A percentile compares a stretch with the other conserved stretches of the same genome.
Evolutionary conservation across 2,329 filamentous ascomycete genomes (phyloP).

Genomic region (Alternaria sp.): DNA sequence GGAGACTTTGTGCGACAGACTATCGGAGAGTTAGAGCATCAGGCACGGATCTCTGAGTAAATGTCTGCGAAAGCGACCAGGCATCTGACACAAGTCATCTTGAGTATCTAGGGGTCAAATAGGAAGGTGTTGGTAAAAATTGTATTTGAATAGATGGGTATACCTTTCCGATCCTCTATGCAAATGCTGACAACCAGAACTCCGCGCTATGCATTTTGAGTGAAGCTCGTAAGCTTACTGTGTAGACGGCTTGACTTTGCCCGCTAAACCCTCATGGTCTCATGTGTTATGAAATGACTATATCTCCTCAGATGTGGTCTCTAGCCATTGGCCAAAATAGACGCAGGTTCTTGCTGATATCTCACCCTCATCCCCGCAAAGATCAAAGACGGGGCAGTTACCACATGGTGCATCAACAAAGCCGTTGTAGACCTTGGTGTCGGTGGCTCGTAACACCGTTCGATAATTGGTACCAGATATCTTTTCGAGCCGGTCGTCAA

Average conservation of each 20-base stretch:
- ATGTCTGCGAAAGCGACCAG: background rate
- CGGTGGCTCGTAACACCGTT: constrained; percentile 50
- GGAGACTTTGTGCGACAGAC: background rate
- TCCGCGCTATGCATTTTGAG: constrained; percentile 2
- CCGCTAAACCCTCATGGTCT: background rate
- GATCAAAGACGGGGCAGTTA: constrained; percentile 88
- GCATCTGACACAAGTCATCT: background rate
- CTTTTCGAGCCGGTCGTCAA: constrained; percentile 83
- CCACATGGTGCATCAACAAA: constrained; percentile 92
- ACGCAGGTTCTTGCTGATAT: constrained; percentile 90
- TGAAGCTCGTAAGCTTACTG: background rate
- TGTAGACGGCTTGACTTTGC: background rate
- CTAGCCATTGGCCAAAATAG: constrained; percentile 88
- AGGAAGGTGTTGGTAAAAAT: background rate
- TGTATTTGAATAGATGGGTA: constrained; percentile 1
- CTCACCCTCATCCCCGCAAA: constrained; percentile 90
- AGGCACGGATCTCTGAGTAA: background rate
- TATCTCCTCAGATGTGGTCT: constrained; percentile 41
- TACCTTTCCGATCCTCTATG: constrained; percentile 1
- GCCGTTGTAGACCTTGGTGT: constrained; percentile 70
- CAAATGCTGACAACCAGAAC: constrained; percentile 8
- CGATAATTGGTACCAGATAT: constrained; percentile 62
- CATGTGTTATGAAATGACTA: background rate
- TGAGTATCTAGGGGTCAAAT: background rate
- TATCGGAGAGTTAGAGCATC: background rate